Conservation (phyloP, 192 early-diverging fungal genomes). For the Phlyctochytrium planicorne region DNA sequence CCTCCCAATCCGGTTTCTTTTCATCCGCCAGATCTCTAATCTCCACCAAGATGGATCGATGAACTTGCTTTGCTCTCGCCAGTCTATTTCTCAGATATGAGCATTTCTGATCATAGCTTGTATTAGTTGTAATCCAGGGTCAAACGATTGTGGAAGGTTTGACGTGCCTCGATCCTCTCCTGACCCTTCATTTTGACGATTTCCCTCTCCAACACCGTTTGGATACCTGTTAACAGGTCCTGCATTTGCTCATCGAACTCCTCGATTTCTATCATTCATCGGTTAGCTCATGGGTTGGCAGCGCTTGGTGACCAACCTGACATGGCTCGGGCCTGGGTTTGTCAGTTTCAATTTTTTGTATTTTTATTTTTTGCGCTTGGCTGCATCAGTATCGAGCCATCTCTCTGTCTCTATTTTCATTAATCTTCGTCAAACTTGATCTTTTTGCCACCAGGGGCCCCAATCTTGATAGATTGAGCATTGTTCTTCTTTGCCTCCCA, state of each 20-base stretch:
- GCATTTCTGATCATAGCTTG: constrained; percentile 47
- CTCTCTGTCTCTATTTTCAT: too few relatives aligned
- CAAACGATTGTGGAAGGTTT: background rate
- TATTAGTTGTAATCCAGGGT: background rate
- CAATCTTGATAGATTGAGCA: constrained; percentile 17
- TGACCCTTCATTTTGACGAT: constrained; percentile 45
- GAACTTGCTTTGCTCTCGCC: constrained; percentile 48
- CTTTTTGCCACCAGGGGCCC: constrained; percentile 22
- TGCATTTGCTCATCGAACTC: constrained; percentile 61
- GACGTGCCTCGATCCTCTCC: constrained; percentile 46
- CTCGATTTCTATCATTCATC: constrained; percentile 54
- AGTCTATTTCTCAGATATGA: constrained; percentile 53
- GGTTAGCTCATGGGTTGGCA: too few relatives aligned
- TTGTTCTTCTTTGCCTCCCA: constrained; percentile 33
- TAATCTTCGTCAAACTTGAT: too few relatives aligned
- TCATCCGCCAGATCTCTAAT: constrained; percentile 40
- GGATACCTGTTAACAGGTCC: constrained; percentile 49
- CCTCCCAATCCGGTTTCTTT: constrained; percentile 36
- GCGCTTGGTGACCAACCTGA: too few relatives aligned
- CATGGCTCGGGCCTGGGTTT: too few relatives aligned
- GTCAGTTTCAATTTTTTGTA: too few relatives aligned
- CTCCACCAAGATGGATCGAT: constrained; percentile 51
- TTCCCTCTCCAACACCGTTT: constrained; percentile 45
- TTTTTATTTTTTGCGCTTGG: too few relatives aligned
- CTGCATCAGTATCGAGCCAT: too few relatives aligned